These are phyloP conservation scores for Alternaria ventricosa DNA, from an alignment of 2,329 filamentous ascomycete species.

Conservation along the genomic window DNA sequence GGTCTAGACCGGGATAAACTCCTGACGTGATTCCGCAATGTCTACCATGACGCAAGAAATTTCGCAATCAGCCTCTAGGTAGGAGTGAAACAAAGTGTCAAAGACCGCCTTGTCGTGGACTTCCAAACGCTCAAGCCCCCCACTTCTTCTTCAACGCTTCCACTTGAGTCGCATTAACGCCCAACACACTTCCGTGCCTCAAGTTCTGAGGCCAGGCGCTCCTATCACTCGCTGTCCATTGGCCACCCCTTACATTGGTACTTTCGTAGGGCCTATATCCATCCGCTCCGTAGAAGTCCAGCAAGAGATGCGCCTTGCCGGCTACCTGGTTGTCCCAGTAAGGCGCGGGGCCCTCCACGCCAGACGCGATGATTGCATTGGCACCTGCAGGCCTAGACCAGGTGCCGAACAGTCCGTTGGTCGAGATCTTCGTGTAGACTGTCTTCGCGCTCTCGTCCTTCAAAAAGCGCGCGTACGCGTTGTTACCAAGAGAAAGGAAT, in stretches of 20 bases:
- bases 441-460: conserved; percentile 62
- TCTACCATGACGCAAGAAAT: background rate
- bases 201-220: conserved; percentile 55
- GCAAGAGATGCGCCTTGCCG: conserved; percentile 53
- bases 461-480: conserved; percentile 61
- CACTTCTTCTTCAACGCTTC: conserved; percentile 48
- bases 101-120: background rate
- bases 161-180: conserved; percentile 36
- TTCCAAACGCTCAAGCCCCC: conserved; percentile 5
- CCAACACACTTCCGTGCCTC: conserved; percentile 56
- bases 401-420: conserved; percentile 58
- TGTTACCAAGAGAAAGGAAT: conserved; percentile 56
- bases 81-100: background rate
- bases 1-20: background rate
- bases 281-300: conserved; percentile 50
- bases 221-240: conserved; percentile 56
- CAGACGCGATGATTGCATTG: conserved; percentile 49
- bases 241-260: conserved; percentile 52
- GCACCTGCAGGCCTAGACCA: conserved; percentile 59
- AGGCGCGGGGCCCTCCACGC: conserved; percentile 38
- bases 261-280: conserved; percentile 61
- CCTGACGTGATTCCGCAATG: background rate
- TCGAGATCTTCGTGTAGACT: conserved; percentile 60
- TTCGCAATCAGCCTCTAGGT: background rate
- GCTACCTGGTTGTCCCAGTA: conserved; percentile 44